phyloP scores from a whole-genome alignment of 257 asterid species.

The Coffea canephora region DNA sequence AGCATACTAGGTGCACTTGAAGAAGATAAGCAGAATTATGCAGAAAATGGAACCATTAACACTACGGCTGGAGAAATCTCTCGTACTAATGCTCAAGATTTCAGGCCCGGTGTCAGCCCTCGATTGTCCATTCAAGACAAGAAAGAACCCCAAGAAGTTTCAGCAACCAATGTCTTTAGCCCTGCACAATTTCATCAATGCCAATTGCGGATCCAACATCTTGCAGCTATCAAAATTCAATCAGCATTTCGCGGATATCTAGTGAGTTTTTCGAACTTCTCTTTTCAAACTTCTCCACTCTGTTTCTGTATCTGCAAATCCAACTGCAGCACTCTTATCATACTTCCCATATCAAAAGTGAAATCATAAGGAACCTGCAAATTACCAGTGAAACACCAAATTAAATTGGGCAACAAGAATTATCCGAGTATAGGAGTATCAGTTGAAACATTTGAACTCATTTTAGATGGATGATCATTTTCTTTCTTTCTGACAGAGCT shows the following conservation, averaged over 20 bases:
- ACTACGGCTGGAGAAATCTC: conserved; percentile 18
- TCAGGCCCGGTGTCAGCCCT: conserved; percentile 10
- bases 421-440: not conserved
- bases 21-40: conserved; percentile 17
- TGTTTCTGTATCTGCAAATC: not conserved
- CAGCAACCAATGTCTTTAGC: conserved; percentile 12
- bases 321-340: not conserved
- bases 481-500: not conserved
- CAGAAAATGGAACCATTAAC: not conserved
- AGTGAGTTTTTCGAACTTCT: conserved; percentile 37
- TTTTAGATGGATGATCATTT: not conserved
- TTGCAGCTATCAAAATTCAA: conserved; percentile 71
- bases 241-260: conserved; percentile 76
- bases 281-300: not conserved
- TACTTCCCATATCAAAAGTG: not conserved
- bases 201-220: conserved; percentile 25
- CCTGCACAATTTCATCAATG: conserved; percentile 13
- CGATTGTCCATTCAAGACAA: conserved; percentile 19
- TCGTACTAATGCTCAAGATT: not conserved
- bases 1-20: conserved; percentile 24
- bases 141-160: conserved; percentile 23
- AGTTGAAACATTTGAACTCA: not conserved
- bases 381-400: not conserved
- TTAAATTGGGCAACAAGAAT: not conserved
- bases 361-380: not conserved